These are phyloP conservation scores for Paraphoma sp. DNA, from an alignment of 2,329 filamentous ascomycete species.

Conservation along the genomic window DNA sequence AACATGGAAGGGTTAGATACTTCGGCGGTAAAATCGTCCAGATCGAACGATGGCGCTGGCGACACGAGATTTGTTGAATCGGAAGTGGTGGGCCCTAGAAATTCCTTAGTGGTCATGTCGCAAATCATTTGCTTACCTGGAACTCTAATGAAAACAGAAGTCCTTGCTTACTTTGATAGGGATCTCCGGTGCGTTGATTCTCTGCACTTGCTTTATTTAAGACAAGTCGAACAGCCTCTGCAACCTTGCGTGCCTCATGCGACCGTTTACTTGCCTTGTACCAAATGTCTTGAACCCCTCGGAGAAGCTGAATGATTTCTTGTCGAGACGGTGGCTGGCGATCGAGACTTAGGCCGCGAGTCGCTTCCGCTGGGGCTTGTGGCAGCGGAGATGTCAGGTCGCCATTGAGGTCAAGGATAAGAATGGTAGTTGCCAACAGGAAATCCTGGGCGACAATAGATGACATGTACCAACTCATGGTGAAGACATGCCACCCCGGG, in stretches of 20 bases:
- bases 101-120: too few species aligned
- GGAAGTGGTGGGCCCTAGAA: slow-evolving; percentile 1
- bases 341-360: slow-evolving; percentile 23
- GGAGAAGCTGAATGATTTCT: slow-evolving; percentile 32
- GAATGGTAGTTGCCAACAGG: slow-evolving; percentile 56
- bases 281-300: slow-evolving; percentile 33
- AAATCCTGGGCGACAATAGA: slow-evolving; percentile 56
- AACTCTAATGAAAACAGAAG: background rate
- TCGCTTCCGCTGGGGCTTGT: background rate
- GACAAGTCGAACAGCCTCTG: slow-evolving; percentile 35
- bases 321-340: slow-evolving; percentile 27
- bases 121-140: background rate
- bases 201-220: slow-evolving; percentile 27
- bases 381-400: slow-evolving; percentile 27
- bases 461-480: slow-evolving; percentile 53
- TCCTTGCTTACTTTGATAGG: slow-evolving; percentile 12
- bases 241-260: slow-evolving; percentile 39
- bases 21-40: slow-evolving; percentile 13
- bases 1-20: slow-evolving; percentile 3
- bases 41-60: slow-evolving; percentile 22
- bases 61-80: slow-evolving; percentile 10
- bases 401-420: slow-evolving; percentile 53
- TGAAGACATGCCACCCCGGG: slow-evolving; percentile 41
- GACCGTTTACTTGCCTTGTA: slow-evolving; percentile 29
- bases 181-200: background rate